Conservation (phyloP, 202 grass and related monocot genomes). For the Brachypodium distachyon region DNA sequence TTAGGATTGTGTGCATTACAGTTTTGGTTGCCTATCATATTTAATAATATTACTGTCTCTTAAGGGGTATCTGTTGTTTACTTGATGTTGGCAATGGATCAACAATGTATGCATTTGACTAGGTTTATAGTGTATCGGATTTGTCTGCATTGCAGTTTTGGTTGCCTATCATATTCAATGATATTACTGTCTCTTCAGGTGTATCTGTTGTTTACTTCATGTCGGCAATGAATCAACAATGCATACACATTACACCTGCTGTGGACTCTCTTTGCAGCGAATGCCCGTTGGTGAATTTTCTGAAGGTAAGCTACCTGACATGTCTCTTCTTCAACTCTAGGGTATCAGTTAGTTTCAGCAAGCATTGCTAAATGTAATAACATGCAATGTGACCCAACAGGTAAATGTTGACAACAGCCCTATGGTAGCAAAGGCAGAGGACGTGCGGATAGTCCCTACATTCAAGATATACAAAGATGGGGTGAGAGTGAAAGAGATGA, state of each 20-base stretch:
- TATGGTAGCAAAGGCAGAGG: conserved; percentile 57
- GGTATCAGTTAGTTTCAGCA: neutral
- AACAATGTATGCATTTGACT: conserved; percentile 61
- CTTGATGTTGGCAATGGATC: conserved; percentile 67
- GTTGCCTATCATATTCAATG: neutral
- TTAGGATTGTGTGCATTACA: neutral
- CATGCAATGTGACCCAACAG: conserved; percentile 14
- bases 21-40: neutral
- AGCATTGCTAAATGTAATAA: conserved; percentile 6
- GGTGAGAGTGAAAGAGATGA: conserved; percentile 78
- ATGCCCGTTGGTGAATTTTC: conserved; percentile 85
- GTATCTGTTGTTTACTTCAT: conserved; percentile 87
- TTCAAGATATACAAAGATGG: conserved; percentile 94
- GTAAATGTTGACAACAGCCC: conserved; percentile 64
- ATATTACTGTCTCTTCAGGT: conserved; percentile 44
- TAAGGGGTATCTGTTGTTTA: conserved; percentile 80
- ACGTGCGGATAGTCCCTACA: conserved; percentile 64
- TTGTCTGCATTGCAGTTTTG: conserved; percentile 1
- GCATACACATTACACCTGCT: conserved; percentile 56
- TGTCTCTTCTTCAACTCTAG: neutral
- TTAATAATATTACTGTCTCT: conserved; percentile 11
- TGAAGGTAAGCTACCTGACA: conserved; percentile 50
- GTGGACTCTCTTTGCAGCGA: conserved; percentile 76
- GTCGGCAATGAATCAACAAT: conserved; percentile 60
- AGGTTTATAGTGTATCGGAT: neutral